Evolutionary conservation across 2,329 filamentous ascomycete genomes (phyloP), one percentile per base, ranked within the genome.

Genomic region (Orbilia blumenaviensis): DNA sequence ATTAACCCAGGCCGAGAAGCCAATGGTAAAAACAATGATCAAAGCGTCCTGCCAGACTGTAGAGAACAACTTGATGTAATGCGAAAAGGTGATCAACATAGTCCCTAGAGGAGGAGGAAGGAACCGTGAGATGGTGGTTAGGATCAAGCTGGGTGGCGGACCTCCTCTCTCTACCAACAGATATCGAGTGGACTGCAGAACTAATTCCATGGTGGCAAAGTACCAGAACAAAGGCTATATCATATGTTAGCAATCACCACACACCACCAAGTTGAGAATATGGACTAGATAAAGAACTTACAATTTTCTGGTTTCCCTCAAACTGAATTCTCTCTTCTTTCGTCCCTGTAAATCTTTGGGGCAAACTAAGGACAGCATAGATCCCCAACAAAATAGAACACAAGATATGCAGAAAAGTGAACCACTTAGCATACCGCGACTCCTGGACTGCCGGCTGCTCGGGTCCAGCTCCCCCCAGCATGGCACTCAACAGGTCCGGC

Each of bases 191-290:
- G 89, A 90, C 78, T 94, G 88, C 78, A 94, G 84, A 63, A 92
- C 81, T 9, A 92, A 86, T 84, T 95, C 91, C 32, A 88, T 89
- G 0, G 91, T 92, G 4, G 91, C 90, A 81, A 94, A 95, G n/a
- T 91, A 86, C 85, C 89, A 92, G 83, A 94, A 93, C 83, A 93
- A 90, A 77, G 86, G 85, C 50, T 84, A 52, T 56, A 50, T 10
- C 23, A n/a, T 48, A 21, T 56, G 42, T 48, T 12, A 23, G 48
- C 27, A 66, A 38, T 18, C 10, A 32, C 36, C n/a, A 21, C n/a
- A 29, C 10, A 27, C 9, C n/a, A 9, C 7, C 12, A 6, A 61
- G 9, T 9, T 21, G 29, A 16, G 27, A 34, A 29, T 25, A 41
- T 7, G 29, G 29, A n/a, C n/a, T n/a, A n/a, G n/a, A n/a, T 10